Conservation (phyloP, 495 filamentous ascomycete species). For the Hypoxylon fragiforme region DNA sequence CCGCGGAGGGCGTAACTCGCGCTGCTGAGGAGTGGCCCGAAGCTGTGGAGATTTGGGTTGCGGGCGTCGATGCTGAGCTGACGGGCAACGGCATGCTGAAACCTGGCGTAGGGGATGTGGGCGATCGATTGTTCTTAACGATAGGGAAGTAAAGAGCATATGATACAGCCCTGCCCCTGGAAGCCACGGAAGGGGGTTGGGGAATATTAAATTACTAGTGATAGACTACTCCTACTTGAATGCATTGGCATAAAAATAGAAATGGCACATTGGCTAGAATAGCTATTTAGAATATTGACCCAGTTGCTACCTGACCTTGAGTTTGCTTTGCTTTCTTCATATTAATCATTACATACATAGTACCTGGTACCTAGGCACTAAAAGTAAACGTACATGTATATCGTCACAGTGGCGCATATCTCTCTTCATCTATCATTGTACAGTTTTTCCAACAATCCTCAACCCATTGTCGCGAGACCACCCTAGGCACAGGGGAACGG, state of each 20-base stretch:
- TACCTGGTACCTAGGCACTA: too few species aligned
- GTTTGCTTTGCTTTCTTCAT: too few species aligned
- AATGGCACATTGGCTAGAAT: slow-evolving; percentile 9
- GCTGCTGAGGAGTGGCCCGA: slow-evolving; percentile 76
- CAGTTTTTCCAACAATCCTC: slow-evolving; percentile 76
- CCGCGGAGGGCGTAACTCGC: slow-evolving; percentile 62
- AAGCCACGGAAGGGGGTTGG: too few species aligned
- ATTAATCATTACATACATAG: too few species aligned
- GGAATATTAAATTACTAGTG: not conserved
- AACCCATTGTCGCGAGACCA: slow-evolving; percentile 75
- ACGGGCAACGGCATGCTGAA: slow-evolving; percentile 85
- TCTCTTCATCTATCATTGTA: slow-evolving; percentile 83
- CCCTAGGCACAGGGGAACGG: slow-evolving; percentile 61
- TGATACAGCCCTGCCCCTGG: too few species aligned
- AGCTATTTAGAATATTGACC: not conserved
- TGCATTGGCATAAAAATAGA: not conserved
- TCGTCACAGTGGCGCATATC: slow-evolving; percentile 43
- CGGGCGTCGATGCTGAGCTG: slow-evolving; percentile 72
- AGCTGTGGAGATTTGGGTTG: slow-evolving; percentile 80
- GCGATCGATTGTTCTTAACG: slow-evolving; percentile 89
- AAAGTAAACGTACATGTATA: too few species aligned
- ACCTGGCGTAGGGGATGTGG: slow-evolving; percentile 88
- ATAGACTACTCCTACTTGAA: not conserved
- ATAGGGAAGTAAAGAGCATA: slow-evolving; percentile 71
- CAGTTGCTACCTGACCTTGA: too few species aligned